These are phyloP conservation scores for Setaria viridis DNA, from an alignment of 202 grass and related monocot genomes.

Conservation along the genomic window DNA sequence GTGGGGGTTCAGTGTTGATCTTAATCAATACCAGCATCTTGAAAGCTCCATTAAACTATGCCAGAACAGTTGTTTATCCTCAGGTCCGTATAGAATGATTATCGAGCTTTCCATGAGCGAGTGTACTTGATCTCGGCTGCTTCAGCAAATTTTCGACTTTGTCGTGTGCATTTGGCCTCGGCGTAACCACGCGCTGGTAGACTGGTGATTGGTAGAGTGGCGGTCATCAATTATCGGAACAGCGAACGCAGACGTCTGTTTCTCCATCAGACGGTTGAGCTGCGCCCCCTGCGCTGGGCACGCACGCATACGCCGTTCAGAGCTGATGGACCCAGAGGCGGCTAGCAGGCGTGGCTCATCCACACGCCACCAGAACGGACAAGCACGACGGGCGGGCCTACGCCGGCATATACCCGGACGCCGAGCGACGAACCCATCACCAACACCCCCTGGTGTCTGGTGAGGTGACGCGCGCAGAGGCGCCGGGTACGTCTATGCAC, in stretches of 20 bases:
- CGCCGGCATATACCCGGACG: neutral
- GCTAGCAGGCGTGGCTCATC: too few relatives aligned
- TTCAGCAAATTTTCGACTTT: neutral
- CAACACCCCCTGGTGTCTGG: too few relatives aligned
- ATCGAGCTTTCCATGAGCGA: neutral
- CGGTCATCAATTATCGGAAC: neutral
- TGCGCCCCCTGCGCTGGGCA: neutral
- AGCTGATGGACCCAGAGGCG: neutral
- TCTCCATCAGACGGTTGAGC: neutral
- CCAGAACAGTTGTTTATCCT: neutral
- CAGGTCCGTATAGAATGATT: neutral
- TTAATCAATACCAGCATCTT: neutral
- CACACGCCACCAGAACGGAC: neutral
- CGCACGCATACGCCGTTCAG: neutral
- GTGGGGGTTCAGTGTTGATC: neutral
- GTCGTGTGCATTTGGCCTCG: slow-evolving; percentile 12
- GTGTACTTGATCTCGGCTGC: neutral
- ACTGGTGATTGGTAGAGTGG: neutral
- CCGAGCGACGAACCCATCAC: neutral
- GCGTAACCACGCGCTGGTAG: neutral
- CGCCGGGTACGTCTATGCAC: too few relatives aligned
- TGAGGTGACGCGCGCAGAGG: too few relatives aligned
- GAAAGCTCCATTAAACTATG: neutral
- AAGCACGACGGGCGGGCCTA: neutral
- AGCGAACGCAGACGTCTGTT: too few relatives aligned